phyloP scores from a whole-genome alignment of 805 yeast species.

The Candida pini region DNA sequence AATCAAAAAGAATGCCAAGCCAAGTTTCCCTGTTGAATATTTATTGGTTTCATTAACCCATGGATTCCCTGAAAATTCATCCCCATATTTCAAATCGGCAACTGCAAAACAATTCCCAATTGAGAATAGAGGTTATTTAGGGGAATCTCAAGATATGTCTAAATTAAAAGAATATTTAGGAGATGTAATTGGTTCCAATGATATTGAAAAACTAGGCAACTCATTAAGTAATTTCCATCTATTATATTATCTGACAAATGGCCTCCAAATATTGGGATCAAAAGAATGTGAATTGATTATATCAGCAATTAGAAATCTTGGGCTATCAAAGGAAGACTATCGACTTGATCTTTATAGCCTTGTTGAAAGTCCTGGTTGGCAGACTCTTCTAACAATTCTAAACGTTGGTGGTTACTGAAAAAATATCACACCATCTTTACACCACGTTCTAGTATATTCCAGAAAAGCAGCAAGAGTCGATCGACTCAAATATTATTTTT shows the following conservation, averaged over 20 bases:
- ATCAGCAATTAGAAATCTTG: constrained; percentile 38
- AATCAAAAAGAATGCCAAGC: constrained; percentile 84
- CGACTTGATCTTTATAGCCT: constrained; percentile 31
- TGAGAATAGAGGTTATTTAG: constrained; percentile 73
- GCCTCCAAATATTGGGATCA: constrained; percentile 50
- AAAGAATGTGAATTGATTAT: constrained; percentile 49
- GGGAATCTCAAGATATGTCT: constrained; percentile 63
- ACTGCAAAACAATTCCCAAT: constrained; percentile 50
- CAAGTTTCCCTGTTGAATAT: constrained; percentile 91
- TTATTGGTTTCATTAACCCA: constrained; percentile 82
- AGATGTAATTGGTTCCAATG: constrained; percentile 12
- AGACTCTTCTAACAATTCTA: constrained; percentile 58
- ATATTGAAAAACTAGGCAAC: constrained; percentile 12
- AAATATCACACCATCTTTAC: no score
- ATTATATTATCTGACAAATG: constrained; percentile 45
- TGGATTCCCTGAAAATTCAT: constrained; percentile 71
- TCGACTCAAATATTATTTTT: no score
- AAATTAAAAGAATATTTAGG: constrained; percentile 46
- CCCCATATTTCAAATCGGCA: constrained; percentile 45
- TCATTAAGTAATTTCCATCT: constrained; percentile 71
- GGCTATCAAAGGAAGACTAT: constrained; percentile 34
- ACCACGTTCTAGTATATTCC: no score
- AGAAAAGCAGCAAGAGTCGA: no score
- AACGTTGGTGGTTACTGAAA: constrained; percentile 14
- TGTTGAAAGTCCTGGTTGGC: constrained; percentile 73